Evolutionary conservation across 139 green algal species (phyloP).

Genomic region (Chlorella sp.): DNA sequence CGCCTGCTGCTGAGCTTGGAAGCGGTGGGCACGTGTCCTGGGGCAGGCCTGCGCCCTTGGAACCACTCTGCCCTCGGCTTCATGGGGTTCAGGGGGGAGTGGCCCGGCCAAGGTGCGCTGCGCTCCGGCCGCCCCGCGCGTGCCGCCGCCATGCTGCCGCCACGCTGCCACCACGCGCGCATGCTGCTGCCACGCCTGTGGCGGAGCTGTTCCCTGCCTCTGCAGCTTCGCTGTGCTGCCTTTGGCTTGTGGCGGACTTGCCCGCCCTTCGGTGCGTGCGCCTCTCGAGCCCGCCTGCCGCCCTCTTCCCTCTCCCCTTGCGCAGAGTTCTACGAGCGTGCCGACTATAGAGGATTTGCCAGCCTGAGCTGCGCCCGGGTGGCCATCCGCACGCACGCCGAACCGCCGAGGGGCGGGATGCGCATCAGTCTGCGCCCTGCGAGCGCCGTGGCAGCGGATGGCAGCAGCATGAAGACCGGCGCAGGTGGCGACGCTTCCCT

Average conservation of each 20-base stretch:
- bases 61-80: slow-evolving; percentile 24
- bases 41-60: slow-evolving; percentile 10
- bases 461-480: neutral
- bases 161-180: neutral
- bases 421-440: neutral
- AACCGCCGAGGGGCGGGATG: neutral
- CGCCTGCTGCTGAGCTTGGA: slow-evolving; percentile 34
- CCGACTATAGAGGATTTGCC: no score
- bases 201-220: neutral
- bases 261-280: slow-evolving; percentile 17
- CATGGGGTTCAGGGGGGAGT: slow-evolving; percentile 31
- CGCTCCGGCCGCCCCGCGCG: neutral
- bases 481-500: neutral
- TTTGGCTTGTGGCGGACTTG: neutral
- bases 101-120: slow-evolving; percentile 9
- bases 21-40: slow-evolving; percentile 1
- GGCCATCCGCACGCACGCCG: no score
- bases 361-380: no score
- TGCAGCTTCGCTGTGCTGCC: neutral
- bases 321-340: no score
- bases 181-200: neutral
- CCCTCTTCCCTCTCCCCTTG: neutral
- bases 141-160: neutral
- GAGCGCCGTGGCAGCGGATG: neutral
- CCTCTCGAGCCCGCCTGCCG: slow-evolving; percentile 5